Percentiles rank a stretch among this genome's conserved stretches.
These are phyloP conservation scores for Sarocladium kiliense DNA, from an alignment of 2,329 filamentous ascomycete species.

Conservation along the genomic window DNA sequence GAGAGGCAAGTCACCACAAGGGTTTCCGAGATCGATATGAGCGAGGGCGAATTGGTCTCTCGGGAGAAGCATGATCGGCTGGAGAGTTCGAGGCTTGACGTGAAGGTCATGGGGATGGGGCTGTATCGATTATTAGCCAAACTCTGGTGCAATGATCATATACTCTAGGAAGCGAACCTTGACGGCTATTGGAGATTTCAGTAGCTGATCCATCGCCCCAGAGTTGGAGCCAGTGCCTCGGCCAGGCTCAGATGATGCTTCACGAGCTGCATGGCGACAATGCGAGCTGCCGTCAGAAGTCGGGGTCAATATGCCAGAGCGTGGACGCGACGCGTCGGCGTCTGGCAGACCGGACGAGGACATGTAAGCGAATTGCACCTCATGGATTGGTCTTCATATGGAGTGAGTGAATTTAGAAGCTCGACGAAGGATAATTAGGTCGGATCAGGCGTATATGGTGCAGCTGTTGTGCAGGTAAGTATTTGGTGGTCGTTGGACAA, in stretches of 20 bases:
- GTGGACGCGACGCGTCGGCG: constrained; percentile 46
- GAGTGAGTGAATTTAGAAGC: neutral
- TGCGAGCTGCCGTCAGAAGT: constrained; percentile 33
- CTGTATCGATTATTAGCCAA: constrained; percentile 26
- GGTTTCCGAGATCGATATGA: constrained; percentile 51
- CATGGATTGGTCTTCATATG: neutral
- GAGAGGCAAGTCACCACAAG: constrained; percentile 43
- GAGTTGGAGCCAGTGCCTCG: constrained; percentile 31
- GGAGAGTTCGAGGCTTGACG: constrained; percentile 48
- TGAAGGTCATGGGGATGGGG: constrained; percentile 50
- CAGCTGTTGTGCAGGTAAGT: neutral
- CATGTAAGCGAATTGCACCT: constrained; percentile 21
- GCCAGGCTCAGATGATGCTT: constrained; percentile 19
- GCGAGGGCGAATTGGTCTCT: constrained; percentile 57
- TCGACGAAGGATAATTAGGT: neutral
- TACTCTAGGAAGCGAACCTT: constrained; percentile 35
- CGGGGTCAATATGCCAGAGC: constrained; percentile 35
- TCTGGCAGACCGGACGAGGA: constrained; percentile 26
- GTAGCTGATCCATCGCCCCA: constrained; percentile 43
- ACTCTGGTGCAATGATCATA: no score
- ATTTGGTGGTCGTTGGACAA: neutral
- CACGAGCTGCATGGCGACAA: constrained; percentile 23
- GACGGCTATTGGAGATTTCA: constrained; percentile 46
- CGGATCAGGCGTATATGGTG: neutral
- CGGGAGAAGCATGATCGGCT: constrained; percentile 57